Base-by-base conservation (phyloP, 2,329 filamentous ascomycete species). In the Aspergillus quadrilineatus region DNA sequence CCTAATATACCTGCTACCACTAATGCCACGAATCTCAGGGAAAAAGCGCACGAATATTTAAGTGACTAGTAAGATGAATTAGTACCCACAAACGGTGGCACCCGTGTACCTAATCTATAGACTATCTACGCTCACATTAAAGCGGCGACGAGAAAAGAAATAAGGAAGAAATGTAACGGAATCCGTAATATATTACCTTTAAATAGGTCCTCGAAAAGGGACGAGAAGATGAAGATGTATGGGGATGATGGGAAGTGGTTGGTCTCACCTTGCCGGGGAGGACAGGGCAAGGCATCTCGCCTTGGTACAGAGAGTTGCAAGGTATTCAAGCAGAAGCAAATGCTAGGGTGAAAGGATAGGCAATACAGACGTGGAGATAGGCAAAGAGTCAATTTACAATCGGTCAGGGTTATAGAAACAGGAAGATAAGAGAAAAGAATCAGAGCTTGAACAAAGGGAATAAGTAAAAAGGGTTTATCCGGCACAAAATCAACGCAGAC, bases 401-500 rank as follows among this genome's bases (percentile, higher is more conserved):
- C 32, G 50, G 39, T 41, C 55, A 53, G 46, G 55, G 50, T 52
- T 56, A 56, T 48, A 45, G 32, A 50, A 47, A 55, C 53, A 55
- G 45, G 48, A 45, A 53, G 50, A 55, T 54, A 53, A 58, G 32
- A 42, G 22, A 43, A 55, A 42, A 22, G 43, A 58, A 56, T 39
- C 49, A 58, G 56, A 58, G 56, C 59, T 63, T 58, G 47, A 52
- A 65, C 63, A 65, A 60, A 63, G 57, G 63, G 62, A 65, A 57
- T 56, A 60, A 60, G 30, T 15, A 30, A 41, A 59, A 63, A 56
- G 62, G 55, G 53, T 62, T 63, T 62, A 57, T 56, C 52, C 53
- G 43, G 50, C 65, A 57, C 54, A 60, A 56, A 42, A 49, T 60
- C 67, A 66, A 69, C 52, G 57, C 46, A 57, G 63, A 67, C 61